Evolutionary conservation across 169 alveolate genomes (phyloP).

Genomic region (Ichthyophthirius multifiliis): DNA sequence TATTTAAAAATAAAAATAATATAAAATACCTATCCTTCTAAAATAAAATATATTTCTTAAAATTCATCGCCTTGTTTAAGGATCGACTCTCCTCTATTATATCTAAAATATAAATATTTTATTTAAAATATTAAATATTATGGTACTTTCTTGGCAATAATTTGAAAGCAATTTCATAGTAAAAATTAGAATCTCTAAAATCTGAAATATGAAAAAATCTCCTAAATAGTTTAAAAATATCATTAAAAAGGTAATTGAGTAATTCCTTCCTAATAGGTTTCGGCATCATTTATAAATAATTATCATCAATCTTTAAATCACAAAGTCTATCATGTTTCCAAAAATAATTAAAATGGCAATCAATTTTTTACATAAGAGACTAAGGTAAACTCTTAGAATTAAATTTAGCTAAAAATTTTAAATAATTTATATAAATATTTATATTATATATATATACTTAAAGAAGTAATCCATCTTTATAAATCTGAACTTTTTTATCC

Average conservation of each 20-base stretch:
- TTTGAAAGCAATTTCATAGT: slow-evolving; percentile 52
- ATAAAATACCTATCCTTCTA: neutral
- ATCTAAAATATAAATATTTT: neutral
- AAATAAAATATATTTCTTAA: neutral
- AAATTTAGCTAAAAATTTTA: neutral
- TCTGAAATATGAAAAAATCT: slow-evolving; percentile 37
- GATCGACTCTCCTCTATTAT: neutral
- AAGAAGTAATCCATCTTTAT: slow-evolving; percentile 1
- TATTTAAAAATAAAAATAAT: neutral
- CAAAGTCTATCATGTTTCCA: slow-evolving; percentile 57
- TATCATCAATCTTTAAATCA: slow-evolving; percentile 33
- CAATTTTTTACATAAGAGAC: slow-evolving; percentile 32
- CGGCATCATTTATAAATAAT: slow-evolving; percentile 28
- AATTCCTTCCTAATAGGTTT: slow-evolving; percentile 35
- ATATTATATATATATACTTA: neutral
- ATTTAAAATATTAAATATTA: neutral
- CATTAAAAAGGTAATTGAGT: slow-evolving; percentile 50
- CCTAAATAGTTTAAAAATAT: slow-evolving; percentile 46
- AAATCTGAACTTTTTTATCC: neutral
- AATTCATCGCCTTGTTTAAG: neutral
- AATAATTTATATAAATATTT: neutral
- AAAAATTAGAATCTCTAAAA: slow-evolving; percentile 41
- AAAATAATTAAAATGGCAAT: slow-evolving; percentile 47
- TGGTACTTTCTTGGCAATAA: slow-evolving; percentile 46
- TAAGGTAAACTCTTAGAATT: slow-evolving; percentile 44